Evolutionary conservation across 2,329 filamentous ascomycete genomes (phyloP).

Genomic region (Hypoxylon sp.): DNA sequence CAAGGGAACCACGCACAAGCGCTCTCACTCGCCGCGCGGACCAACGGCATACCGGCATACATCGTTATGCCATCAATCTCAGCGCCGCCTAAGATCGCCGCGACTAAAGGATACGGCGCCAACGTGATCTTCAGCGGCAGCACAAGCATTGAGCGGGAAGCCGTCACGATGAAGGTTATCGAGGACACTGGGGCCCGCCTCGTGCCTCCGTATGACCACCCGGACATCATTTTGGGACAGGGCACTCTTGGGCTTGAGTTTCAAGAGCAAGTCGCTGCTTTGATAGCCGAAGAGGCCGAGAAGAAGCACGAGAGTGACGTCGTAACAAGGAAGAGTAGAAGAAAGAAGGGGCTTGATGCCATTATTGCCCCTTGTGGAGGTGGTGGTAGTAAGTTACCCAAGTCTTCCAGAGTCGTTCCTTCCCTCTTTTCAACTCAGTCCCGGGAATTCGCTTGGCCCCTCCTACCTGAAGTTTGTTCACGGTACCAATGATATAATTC

Average conservation of each 20-base stretch:
- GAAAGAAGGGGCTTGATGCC: slow-evolving; percentile 68
- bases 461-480: background rate
- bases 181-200: slow-evolving; percentile 81
- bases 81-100: slow-evolving; percentile 88
- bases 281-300: slow-evolving; percentile 59
- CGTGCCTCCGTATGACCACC: slow-evolving; percentile 93
- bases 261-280: slow-evolving; percentile 76
- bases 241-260: slow-evolving; percentile 91
- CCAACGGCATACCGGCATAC: slow-evolving; percentile 81
- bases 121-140: slow-evolving; percentile 85
- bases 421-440: background rate
- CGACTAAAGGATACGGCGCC: slow-evolving; percentile 83
- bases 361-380: slow-evolving; percentile 90
- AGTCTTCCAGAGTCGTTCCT: background rate
- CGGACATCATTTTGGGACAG: slow-evolving; percentile 91
- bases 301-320: slow-evolving; percentile 5
- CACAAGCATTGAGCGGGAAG: slow-evolving; percentile 85
- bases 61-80: slow-evolving; percentile 95
- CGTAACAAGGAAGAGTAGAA: slow-evolving; percentile 35
- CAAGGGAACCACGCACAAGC: slow-evolving; percentile 95
- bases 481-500: background rate
- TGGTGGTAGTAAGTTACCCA: slow-evolving; percentile 72
- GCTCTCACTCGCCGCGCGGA: slow-evolving; percentile 84
- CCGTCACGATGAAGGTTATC: slow-evolving; percentile 78
- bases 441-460: background rate